Percentiles rank a stretch among this genome's conserved stretches.
These are phyloP conservation scores for Xanthoceras sorbifolium DNA, from an alignment of 345 rosid species.

Conservation along the genomic window DNA sequence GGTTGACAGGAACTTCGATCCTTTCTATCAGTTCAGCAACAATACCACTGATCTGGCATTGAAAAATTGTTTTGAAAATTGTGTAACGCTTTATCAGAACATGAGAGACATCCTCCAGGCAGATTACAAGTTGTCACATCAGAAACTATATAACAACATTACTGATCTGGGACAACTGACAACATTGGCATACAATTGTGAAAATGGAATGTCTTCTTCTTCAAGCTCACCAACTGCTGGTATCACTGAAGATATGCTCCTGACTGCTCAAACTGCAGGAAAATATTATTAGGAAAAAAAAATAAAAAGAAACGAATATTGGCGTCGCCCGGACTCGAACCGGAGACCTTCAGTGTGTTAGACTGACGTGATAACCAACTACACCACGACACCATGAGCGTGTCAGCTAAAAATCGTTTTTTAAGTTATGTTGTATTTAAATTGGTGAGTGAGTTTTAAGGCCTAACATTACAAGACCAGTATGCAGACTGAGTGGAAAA, in stretches of 20 bases:
- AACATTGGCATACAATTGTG: conserved; percentile 22
- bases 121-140: conserved; percentile 16
- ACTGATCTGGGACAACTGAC: conserved; percentile 9
- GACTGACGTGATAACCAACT: conserved; percentile 98
- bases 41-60: not conserved
- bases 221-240: conserved; percentile 12
- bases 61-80: not conserved
- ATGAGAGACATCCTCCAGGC: conserved; percentile 14
- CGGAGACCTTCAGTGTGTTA: conserved; percentile 97
- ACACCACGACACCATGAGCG: conserved; percentile 99
- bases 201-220: conserved; percentile 29
- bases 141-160: conserved; percentile 22
- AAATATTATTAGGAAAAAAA: too few species aligned
- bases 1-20: not conserved
- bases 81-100: conserved; percentile 17
- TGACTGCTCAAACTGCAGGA: conserved; percentile 22
- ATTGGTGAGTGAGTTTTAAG: too few species aligned
- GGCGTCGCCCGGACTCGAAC: conserved; percentile 92
- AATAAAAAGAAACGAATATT: too few species aligned
- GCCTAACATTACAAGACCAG: too few species aligned
- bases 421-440: too few species aligned
- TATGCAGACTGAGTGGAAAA: too few species aligned
- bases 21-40: not conserved
- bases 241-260: conserved; percentile 34
- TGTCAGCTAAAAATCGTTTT: too few species aligned